These are phyloP conservation scores for Mikania micrantha DNA, from an alignment of 129 eudicot species.

Conservation along the genomic window DNA sequence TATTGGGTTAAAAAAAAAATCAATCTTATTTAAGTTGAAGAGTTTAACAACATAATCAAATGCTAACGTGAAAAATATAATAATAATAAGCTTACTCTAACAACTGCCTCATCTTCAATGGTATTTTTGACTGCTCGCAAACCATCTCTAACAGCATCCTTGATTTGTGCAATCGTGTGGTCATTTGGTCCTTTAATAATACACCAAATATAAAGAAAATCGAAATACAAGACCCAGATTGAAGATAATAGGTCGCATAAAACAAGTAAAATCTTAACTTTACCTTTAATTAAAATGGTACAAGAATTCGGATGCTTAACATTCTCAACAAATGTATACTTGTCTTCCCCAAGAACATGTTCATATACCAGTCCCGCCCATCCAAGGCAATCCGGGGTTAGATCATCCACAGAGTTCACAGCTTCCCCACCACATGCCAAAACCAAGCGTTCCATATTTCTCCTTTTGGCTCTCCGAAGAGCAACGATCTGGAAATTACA, in stretches of 20 bases:
- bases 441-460: slow-evolving; percentile 82
- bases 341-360: slow-evolving; percentile 91
- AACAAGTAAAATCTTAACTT: slow-evolving; percentile 2
- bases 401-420: slow-evolving; percentile 84
- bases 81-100: slow-evolving; percentile 63
- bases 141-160: slow-evolving; percentile 98
- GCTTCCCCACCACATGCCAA: slow-evolving; percentile 96
- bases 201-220: background rate
- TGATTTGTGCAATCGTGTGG: slow-evolving; percentile 93
- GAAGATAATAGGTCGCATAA: background rate
- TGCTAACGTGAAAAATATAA: background rate
- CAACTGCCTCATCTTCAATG: slow-evolving; percentile 78
- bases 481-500: slow-evolving; percentile 56
- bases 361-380: slow-evolving; percentile 96
- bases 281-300: slow-evolving; percentile 81
- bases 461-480: slow-evolving; percentile 84
- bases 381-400: slow-evolving; percentile 78
- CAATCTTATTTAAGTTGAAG: background rate
- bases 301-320: slow-evolving; percentile 83
- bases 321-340: slow-evolving; percentile 88
- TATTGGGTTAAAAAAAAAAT: background rate
- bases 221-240: background rate
- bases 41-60: background rate
- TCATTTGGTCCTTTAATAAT: slow-evolving; percentile 73
- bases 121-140: slow-evolving; percentile 80